Percentiles rank a stretch among this genome's conserved stretches.
phyloP scores from a whole-genome alignment of 2,329 filamentous ascomycete genomes.

The Fusarium heterosporum region DNA sequence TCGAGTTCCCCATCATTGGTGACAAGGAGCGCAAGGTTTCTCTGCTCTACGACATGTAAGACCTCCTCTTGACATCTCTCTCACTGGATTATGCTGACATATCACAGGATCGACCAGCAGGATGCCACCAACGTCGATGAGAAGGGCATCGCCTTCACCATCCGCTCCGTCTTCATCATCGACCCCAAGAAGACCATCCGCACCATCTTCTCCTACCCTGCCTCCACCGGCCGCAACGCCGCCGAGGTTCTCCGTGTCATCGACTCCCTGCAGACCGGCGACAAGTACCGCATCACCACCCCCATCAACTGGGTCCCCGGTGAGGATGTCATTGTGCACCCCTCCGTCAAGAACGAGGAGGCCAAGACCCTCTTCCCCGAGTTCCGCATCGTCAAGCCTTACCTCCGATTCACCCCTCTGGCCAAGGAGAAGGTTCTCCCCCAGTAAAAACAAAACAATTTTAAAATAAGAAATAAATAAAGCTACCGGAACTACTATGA shows the following conservation, averaged over 20 bases:
- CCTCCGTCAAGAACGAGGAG: slow-evolving; percentile 83
- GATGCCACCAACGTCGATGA: slow-evolving; percentile 83
- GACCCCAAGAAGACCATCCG: slow-evolving; percentile 95
- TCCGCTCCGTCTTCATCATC: slow-evolving; percentile 94
- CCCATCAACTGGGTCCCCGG: slow-evolving; percentile 92
- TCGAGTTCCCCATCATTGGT: slow-evolving; percentile 83
- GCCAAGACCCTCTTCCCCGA: slow-evolving; percentile 90
- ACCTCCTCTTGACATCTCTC: not conserved
- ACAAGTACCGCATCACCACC: slow-evolving; percentile 88
- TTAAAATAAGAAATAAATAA: not conserved
- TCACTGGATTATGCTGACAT: slow-evolving; percentile 7
- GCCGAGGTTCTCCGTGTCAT: slow-evolving; percentile 82
- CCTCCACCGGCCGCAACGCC: slow-evolving; percentile 87
- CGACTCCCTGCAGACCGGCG: slow-evolving; percentile 83
- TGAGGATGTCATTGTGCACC: slow-evolving; percentile 93
- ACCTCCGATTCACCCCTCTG: slow-evolving; percentile 78
- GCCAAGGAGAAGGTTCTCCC: slow-evolving; percentile 61
- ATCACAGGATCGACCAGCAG: slow-evolving; percentile 77
- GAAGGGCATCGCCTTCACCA: slow-evolving; percentile 91
- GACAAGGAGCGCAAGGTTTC: slow-evolving; percentile 83
- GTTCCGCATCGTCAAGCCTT: slow-evolving; percentile 74
- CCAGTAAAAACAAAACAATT: slow-evolving; percentile 21
- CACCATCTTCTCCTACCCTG: slow-evolving; percentile 91
- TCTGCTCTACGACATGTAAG: slow-evolving; percentile 81
- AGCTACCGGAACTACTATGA: slow-evolving; percentile 35